A percentile compares a stretch with the other conserved stretches of the same genome.
These are phyloP conservation scores for Barnettozyma populi DNA, from an alignment of 805 yeast species.

Conservation along the genomic window DNA sequence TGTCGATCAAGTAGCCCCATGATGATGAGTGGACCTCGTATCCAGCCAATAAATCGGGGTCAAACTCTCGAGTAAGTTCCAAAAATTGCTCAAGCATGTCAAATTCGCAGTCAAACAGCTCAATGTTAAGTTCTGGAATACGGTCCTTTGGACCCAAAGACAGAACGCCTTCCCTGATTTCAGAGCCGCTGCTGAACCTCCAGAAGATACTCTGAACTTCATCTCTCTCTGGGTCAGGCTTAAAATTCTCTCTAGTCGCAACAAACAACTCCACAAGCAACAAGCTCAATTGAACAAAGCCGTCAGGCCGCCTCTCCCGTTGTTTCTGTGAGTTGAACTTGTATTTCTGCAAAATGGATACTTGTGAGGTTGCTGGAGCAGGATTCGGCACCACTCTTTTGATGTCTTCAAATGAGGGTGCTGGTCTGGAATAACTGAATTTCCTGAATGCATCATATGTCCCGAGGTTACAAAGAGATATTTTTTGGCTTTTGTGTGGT, in stretches of 20 bases:
- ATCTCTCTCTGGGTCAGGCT: constrained; percentile 66
- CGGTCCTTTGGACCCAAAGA: constrained; percentile 21
- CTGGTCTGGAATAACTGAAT: constrained; percentile 42
- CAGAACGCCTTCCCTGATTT: constrained; percentile 35
- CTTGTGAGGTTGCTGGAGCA: constrained; percentile 38
- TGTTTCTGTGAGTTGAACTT: constrained; percentile 33
- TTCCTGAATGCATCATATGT: constrained; percentile 5
- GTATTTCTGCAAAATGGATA: constrained; percentile 39
- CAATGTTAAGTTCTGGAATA: constrained; percentile 1
- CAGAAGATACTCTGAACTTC: constrained; percentile 57
- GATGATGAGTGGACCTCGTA: constrained; percentile 75
- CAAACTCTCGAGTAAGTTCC: constrained; percentile 51
- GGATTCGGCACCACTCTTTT: constrained; percentile 3
- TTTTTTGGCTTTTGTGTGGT: background rate
- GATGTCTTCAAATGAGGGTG: constrained; percentile 45
- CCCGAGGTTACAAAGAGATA: background rate
- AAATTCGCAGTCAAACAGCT: constrained; percentile 44
- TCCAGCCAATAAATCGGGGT: constrained; percentile 87
- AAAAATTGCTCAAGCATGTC: constrained; percentile 54
- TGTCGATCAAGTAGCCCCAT: constrained; percentile 85
- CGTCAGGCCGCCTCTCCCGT: constrained; percentile 33
- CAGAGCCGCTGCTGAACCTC: constrained; percentile 44
- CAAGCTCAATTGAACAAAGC: constrained; percentile 46
- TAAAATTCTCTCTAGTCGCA: constrained; percentile 39
- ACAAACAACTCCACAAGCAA: constrained; percentile 66